Conservation (phyloP, 768 basidiomycete genomes). For the Suillus hirtellus region DNA sequence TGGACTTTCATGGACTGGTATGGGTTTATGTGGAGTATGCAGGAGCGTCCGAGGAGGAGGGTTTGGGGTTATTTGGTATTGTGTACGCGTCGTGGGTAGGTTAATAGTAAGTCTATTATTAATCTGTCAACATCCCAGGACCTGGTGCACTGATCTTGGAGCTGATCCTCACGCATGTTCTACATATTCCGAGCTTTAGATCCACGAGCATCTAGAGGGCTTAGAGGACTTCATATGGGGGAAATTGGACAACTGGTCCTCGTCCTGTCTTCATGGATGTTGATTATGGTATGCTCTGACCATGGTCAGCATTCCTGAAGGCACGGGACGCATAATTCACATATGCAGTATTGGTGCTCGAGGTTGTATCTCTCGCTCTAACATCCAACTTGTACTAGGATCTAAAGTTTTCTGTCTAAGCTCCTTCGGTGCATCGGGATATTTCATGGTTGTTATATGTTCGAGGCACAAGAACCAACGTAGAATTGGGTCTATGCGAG, state of each 20-base stretch:
- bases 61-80: not conserved
- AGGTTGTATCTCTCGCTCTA: not conserved
- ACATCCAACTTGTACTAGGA: too few relatives aligned
- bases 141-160: too few relatives aligned
- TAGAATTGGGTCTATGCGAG: too few relatives aligned
- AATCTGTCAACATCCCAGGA: too few relatives aligned
- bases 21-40: not conserved
- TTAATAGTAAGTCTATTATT: too few relatives aligned
- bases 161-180: too few relatives aligned
- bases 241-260: not conserved
- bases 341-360: not conserved
- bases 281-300: not conserved
- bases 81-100: constrained; percentile 1
- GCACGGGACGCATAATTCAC: not conserved
- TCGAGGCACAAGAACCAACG: too few relatives aligned
- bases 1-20: constrained; percentile 66
- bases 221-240: not conserved
- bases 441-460: constrained; percentile 29
- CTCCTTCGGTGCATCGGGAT: too few relatives aligned
- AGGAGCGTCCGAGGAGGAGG: not conserved
- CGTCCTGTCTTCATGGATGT: not conserved
- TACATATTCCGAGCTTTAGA: not conserved
- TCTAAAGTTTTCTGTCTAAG: not conserved
- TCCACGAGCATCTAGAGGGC: not conserved
- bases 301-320: not conserved